These are phyloP conservation scores for Williopsis jadinii DNA, from an alignment of 1,139 yeast genomes.

Conservation along the genomic window DNA sequence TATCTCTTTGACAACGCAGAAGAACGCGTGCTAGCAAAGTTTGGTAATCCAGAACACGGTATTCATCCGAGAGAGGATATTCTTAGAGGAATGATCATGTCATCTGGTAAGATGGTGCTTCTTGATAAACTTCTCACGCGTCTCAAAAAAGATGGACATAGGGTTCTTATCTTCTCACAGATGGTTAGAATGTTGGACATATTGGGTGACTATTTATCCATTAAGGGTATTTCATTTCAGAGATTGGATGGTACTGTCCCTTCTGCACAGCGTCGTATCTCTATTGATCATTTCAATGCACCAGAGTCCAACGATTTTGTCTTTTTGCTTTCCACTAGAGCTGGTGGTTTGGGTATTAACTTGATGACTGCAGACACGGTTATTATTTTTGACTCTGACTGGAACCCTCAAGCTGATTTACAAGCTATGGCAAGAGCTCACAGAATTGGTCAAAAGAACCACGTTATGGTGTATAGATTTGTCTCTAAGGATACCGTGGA, in stretches of 20 bases:
- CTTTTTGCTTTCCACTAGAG: slow-evolving; percentile 87
- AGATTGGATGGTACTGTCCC: slow-evolving; percentile 96
- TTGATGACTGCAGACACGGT: slow-evolving; percentile 99
- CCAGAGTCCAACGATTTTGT: slow-evolving; percentile 91
- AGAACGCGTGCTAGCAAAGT: slow-evolving; percentile 62
- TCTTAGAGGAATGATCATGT: slow-evolving; percentile 89
- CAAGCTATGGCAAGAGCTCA: slow-evolving; percentile 99
- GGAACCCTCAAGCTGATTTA: slow-evolving; percentile 98
- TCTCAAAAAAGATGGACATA: slow-evolving; percentile 86
- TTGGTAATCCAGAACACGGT: slow-evolving; percentile 41
- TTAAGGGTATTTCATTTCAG: slow-evolving; percentile 88
- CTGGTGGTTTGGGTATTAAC: slow-evolving; percentile 98
- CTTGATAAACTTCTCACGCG: slow-evolving; percentile 83
- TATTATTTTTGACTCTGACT: slow-evolving; percentile 93
- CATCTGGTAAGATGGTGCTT: slow-evolving; percentile 96
- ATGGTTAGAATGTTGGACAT: slow-evolving; percentile 97
- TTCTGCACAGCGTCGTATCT: slow-evolving; percentile 84
- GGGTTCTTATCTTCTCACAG: slow-evolving; percentile 91
- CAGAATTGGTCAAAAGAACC: slow-evolving; percentile 96
- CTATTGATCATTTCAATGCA: slow-evolving; percentile 95
- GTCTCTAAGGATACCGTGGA: slow-evolving; percentile 97
- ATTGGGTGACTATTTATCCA: slow-evolving; percentile 83
- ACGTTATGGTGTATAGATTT: slow-evolving; percentile 93
- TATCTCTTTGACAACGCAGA: slow-evolving; percentile 93
- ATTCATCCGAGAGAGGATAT: slow-evolving; percentile 63